Conservation (phyloP, 768 basidiomycete species). For the Artomyces pyxidatus region DNA sequence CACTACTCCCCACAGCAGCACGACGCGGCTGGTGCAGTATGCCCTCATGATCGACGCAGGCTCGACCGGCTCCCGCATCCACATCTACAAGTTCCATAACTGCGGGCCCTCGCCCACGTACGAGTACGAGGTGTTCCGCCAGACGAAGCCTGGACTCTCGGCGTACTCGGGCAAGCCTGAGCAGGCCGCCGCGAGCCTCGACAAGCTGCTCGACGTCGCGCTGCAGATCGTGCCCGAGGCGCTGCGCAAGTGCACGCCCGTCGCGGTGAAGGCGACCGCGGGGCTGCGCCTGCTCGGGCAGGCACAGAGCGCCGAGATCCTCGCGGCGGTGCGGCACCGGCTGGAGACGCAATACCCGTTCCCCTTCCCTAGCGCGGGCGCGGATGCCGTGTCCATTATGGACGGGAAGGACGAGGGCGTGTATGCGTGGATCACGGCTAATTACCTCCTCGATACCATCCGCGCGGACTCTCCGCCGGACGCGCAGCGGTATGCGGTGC, state of each 20-base stretch:
- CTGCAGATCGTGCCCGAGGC: constrained; percentile 62
- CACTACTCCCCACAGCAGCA: constrained; percentile 39
- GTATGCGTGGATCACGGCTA: constrained; percentile 98
- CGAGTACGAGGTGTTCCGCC: constrained; percentile 91
- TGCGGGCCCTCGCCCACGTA: constrained; percentile 66
- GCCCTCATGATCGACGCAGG: constrained; percentile 98
- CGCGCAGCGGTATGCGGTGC: constrained; percentile 70
- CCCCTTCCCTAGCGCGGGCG: constrained; percentile 58
- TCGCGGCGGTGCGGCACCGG: constrained; percentile 61
- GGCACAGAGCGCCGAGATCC: constrained; percentile 56
- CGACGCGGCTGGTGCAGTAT: constrained; percentile 69
- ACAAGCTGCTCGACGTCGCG: constrained; percentile 76
- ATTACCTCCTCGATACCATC: constrained; percentile 80
- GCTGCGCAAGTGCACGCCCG: constrained; percentile 67
- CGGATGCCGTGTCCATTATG: constrained; percentile 79
- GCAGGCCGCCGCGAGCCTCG: constrained; percentile 72
- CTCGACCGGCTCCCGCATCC: constrained; percentile 93
- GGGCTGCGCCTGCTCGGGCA: constrained; percentile 70
- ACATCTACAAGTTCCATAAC: constrained; percentile 98
- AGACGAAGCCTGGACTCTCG: constrained; percentile 75
- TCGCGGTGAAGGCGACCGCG: constrained; percentile 91
- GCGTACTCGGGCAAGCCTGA: constrained; percentile 46
- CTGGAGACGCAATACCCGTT: constrained; percentile 63
- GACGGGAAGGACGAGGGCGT: constrained; percentile 95
- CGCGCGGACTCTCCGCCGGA: constrained; percentile 39